Percentiles rank a stretch among this genome's conserved stretches.
phyloP scores from a whole-genome alignment of 345 rosid genomes.

The Heritiera littoralis region DNA sequence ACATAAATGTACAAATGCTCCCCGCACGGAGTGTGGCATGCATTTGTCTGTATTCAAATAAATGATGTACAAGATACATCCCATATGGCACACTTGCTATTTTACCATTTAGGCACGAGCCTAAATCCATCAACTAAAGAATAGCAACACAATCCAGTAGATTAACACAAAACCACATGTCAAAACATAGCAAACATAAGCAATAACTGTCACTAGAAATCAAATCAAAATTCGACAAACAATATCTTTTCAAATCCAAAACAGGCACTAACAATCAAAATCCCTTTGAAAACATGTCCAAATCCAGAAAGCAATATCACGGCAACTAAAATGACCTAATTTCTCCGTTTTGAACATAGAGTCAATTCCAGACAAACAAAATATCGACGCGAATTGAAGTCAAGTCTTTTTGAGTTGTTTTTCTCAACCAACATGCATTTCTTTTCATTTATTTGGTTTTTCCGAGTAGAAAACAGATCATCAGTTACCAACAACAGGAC shows the following conservation, averaged over 20 bases:
- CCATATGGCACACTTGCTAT: neutral
- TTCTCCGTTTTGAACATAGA: neutral
- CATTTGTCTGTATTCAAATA: neutral
- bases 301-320: neutral
- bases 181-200: neutral
- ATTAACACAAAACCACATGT: neutral
- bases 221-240: neutral
- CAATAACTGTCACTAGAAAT: neutral
- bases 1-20: neutral
- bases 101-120: neutral
- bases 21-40: neutral
- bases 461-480: neutral
- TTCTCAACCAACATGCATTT: constrained; percentile 3
- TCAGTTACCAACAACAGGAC: neutral
- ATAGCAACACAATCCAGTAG: neutral
- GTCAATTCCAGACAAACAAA: neutral
- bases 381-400: neutral
- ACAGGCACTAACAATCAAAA: neutral
- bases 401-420: neutral
- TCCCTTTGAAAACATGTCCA: neutral
- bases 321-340: neutral
- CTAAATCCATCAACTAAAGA: neutral
- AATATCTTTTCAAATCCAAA: neutral
- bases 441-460: neutral
- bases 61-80: neutral